Percentiles rank a stretch among this genome's conserved stretches.
These are phyloP conservation scores for Ceratocystis albifundus DNA, from an alignment of 2,329 filamentous ascomycete species.

Conservation along the genomic window DNA sequence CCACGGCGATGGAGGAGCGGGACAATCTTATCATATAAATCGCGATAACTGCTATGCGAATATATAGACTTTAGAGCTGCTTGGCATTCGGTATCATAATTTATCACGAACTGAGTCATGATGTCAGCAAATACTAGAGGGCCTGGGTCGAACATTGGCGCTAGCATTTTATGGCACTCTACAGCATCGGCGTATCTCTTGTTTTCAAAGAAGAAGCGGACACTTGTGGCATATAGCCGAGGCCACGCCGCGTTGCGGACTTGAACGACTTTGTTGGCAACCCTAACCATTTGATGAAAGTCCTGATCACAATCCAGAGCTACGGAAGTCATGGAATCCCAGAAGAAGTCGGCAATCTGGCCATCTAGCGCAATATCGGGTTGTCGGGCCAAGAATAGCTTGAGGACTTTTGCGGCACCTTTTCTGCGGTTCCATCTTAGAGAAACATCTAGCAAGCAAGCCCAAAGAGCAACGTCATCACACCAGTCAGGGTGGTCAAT, in stretches of 20 bases:
- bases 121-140: slow-evolving; percentile 34
- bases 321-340: slow-evolving; percentile 20
- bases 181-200: slow-evolving; percentile 33
- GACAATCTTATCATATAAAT: slow-evolving; percentile 42
- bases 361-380: slow-evolving; percentile 20
- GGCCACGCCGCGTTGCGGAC: slow-evolving; percentile 35
- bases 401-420: slow-evolving; percentile 14
- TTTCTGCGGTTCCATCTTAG: slow-evolving; percentile 19
- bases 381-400: slow-evolving; percentile 14
- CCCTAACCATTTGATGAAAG: slow-evolving; percentile 5
- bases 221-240: slow-evolving; percentile 37
- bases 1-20: slow-evolving; percentile 41
- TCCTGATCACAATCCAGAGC: slow-evolving; percentile 10
- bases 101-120: slow-evolving; percentile 35
- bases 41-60: slow-evolving; percentile 33
- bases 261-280: background rate
- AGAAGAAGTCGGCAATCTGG: slow-evolving; percentile 19
- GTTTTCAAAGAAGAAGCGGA: slow-evolving; percentile 35
- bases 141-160: slow-evolving; percentile 35
- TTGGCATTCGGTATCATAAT: slow-evolving; percentile 31
- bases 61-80: slow-evolving; percentile 38
- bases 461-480: slow-evolving; percentile 20
- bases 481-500: slow-evolving; percentile 17
- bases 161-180: slow-evolving; percentile 40
- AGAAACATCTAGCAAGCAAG: slow-evolving; percentile 18